Evolutionary conservation across 345 rosid species (phyloP).

Genomic region (Citrus reticulata): DNA sequence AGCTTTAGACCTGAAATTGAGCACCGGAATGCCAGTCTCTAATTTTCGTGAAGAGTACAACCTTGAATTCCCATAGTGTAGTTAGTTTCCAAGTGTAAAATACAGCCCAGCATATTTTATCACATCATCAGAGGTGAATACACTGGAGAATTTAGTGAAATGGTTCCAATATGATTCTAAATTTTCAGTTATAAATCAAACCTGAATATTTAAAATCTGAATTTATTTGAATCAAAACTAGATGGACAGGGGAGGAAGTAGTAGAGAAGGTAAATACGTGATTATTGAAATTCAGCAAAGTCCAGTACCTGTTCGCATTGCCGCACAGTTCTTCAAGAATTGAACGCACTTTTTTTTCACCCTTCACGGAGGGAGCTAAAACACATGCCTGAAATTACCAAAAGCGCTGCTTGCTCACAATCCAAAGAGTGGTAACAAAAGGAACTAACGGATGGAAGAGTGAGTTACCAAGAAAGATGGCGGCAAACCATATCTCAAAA

Average conservation of each 20-base stretch:
- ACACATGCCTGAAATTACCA: constrained; percentile 69
- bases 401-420: constrained; percentile 14
- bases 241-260: neutral
- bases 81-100: neutral
- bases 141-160: neutral
- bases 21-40: neutral
- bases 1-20: neutral
- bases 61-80: neutral
- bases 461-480: constrained; percentile 85
- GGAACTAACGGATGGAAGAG: neutral
- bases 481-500: constrained; percentile 96
- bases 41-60: neutral
- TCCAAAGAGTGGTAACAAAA: constrained; percentile 2
- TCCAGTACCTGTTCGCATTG: constrained; percentile 58
- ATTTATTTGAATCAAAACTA: neutral
- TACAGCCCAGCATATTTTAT: neutral
- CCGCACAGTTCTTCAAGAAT: constrained; percentile 83
- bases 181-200: neutral
- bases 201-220: neutral
- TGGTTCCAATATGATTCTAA: neutral
- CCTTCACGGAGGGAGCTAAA: constrained; percentile 69
- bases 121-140: neutral
- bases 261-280: neutral
- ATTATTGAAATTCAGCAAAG: neutral
- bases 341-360: constrained; percentile 93